These are phyloP conservation scores for Ceriops decandra DNA, from an alignment of 345 rosid species.

Conservation along the genomic window DNA sequence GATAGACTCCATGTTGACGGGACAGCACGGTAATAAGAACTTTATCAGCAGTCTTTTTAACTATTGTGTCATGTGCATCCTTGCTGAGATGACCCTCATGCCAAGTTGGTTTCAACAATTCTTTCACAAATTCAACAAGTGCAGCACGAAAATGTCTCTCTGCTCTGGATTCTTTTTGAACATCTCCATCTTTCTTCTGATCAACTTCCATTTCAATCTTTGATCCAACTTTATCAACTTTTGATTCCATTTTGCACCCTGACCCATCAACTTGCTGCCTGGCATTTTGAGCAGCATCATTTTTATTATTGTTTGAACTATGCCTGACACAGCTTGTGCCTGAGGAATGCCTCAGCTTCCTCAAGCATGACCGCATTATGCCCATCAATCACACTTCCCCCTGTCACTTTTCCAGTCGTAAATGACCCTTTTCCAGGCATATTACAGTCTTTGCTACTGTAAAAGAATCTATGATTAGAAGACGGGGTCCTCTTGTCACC, in stretches of 20 bases:
- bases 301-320: slow-evolving; percentile 31
- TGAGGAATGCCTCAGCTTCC: slow-evolving; percentile 50
- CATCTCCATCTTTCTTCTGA: slow-evolving; percentile 42
- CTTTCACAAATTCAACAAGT: slow-evolving; percentile 64
- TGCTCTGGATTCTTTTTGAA: slow-evolving; percentile 47
- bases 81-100: slow-evolving; percentile 74
- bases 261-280: slow-evolving; percentile 39
- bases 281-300: slow-evolving; percentile 30
- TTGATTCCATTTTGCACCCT: slow-evolving; percentile 36
- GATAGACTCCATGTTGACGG: slow-evolving; percentile 41
- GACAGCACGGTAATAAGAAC: slow-evolving; percentile 56
- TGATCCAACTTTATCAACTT: slow-evolving; percentile 30
- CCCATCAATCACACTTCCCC: slow-evolving; percentile 45
- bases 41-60: slow-evolving; percentile 69
- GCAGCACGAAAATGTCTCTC: slow-evolving; percentile 54
- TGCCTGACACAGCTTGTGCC: slow-evolving; percentile 33
- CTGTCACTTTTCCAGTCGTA: slow-evolving; percentile 34
- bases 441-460: slow-evolving; percentile 18
- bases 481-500: slow-evolving; percentile 49
- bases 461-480: slow-evolving; percentile 34
- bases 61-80: slow-evolving; percentile 75
- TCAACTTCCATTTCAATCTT: slow-evolving; percentile 39
- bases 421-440: slow-evolving; percentile 32
- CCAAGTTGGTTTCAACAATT: slow-evolving; percentile 78
- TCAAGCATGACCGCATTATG: slow-evolving; percentile 33